Base-by-base conservation (phyloP, 352 stramenopile species). In the Phytophthora capsici region DNA sequence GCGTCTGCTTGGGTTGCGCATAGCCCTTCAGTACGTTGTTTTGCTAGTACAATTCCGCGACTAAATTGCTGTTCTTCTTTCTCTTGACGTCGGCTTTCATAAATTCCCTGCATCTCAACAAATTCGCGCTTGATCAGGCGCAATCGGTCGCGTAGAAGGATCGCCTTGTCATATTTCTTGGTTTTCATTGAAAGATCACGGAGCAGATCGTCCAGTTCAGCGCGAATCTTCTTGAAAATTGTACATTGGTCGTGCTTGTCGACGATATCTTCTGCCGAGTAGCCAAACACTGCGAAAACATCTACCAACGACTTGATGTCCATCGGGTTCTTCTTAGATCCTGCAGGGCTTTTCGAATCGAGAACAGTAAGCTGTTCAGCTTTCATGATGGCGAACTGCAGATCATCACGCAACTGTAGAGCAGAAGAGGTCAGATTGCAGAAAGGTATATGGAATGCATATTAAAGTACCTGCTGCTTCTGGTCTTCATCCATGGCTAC, bases 311-410 rank as follows among this genome's bases (percentile, higher is more conserved):
- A 75, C 63, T 89, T 84, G 62, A 93, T 84, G 23, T 90, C 77
- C 61, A 90, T 84, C 16, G 79, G 77, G 17, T 88, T 71, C 20
- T 75, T 79, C 4, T 66, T 71, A 5, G 77, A 81, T 17, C 55
- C 65, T 17, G 38, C 23, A 17, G 76, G 57, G 6, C 75, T 67
- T n/a, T 80, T 82, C 3, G 64, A 20, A 53, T 90, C 77, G 2
- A 89, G 66, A 30, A 85, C 71, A 4, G 57, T 69, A 5, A 87
- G 59, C 16, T 84, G 66, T 40, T 93, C 79, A 14, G 60, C 64
- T 25, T 89, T 83, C 62, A 91, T 77, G 47, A 93, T 88, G 6
- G 85, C 85, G 61, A 93, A 91, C 49, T 88, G 75, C 13, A 91
- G 53, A 32, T 93, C 82, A 65, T 91, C 77, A 13, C 79, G 80